Evolutionary conservation across 2,329 filamentous ascomycete genomes (phyloP), one percentile per base, ranked within the genome.

Genomic region (Macrophomina phaseolina): DNA sequence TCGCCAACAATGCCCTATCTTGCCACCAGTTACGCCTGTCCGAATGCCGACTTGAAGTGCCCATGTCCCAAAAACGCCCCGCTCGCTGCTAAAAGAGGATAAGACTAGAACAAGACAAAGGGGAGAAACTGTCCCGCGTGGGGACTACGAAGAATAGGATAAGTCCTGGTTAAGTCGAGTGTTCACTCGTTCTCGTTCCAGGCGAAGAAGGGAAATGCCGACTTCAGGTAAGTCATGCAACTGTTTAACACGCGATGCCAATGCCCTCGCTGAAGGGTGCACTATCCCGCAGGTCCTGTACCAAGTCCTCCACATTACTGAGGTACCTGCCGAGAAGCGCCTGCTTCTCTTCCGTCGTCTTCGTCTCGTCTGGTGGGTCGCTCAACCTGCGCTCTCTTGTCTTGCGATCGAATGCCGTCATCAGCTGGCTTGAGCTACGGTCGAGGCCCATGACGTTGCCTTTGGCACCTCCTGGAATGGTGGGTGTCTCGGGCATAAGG

Each of bases 401-500:
- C 65, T 76, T 70, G 55, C 74, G 69, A 32, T 78, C 75, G 68
- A 77, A 76, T 23, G 76, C 73, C 38, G 68, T 69, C 7, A 71
- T 69, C 30, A 78, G 68, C 67, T 78, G 77, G 58, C 58, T 62
- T 9, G 58, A 62, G 58, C 58, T 62, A n/a, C 58, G 58, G 68
- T 70, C 75, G 12, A 78, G 77, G 66, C 76, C 63, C 23, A 72
- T 72, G 14, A 46, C 40, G 4, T 60, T 45, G 55, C 74, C 74
- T 53, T 72, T 68, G 42, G 72, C 70, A 45, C 58, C 38, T 14
- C 46, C 42, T 5, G 38, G 49, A 5, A 52, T 52, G 46, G 61
- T 64, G 1, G 83, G 89, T 0, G 87, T 88, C 81, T 99, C 95
- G 61, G 94, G 94, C 90, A 98, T 97, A 72, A 99, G 89, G 79